Conservation (phyloP, 2,329 filamentous ascomycete species). For the Alternaria ethzedia region DNA sequence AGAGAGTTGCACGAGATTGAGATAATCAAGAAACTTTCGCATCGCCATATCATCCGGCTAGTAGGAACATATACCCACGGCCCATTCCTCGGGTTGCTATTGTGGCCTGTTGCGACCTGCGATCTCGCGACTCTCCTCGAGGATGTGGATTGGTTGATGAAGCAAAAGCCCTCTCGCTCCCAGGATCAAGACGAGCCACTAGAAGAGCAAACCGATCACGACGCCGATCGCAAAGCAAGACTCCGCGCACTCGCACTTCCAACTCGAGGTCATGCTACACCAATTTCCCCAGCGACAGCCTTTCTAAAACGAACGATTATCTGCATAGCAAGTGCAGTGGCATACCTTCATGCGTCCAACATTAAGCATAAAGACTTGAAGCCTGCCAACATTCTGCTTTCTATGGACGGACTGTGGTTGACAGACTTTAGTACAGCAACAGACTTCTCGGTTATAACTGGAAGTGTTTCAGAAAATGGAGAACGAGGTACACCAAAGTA, state of each 20-base stretch:
- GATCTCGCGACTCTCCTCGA: not conserved
- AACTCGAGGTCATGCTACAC: no score
- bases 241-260: no score
- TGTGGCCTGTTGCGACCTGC: not conserved
- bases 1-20: not conserved
- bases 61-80: rapidly evolving
- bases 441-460: not conserved
- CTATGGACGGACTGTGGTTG: rapidly evolving
- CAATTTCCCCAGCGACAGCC: no score
- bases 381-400: not conserved
- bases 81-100: rapidly evolving
- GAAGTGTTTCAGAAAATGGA: rapidly evolving
- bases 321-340: not conserved
- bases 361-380: not conserved
- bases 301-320: not conserved
- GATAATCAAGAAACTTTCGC: not conserved
- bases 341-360: not conserved
- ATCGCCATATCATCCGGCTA: not conserved
- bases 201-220: no score
- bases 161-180: no score
- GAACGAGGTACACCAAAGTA: not conserved
- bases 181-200: no score
- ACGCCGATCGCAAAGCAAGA: not conserved
- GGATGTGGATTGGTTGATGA: no score
- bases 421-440: not conserved